A percentile compares a stretch with the other conserved stretches of the same genome.
phyloP scores from a whole-genome alignment of 2,329 filamentous ascomycete species.

The Paracorniculantispora psalliotae region DNA sequence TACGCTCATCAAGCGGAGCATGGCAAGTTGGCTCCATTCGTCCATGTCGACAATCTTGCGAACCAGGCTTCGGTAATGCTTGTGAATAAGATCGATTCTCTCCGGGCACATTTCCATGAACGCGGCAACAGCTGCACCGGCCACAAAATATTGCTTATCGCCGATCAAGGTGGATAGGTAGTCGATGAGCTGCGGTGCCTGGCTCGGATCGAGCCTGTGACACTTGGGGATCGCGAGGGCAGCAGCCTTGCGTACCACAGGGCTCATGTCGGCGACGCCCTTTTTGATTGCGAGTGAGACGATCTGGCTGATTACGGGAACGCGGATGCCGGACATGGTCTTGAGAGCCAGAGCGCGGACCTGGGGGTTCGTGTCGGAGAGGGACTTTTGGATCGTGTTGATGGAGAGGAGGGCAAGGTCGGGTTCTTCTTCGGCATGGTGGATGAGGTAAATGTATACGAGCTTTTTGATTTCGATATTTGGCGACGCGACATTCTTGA shows the following conservation, averaged over 20 bases:
- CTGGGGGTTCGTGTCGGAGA: slow-evolving; percentile 87
- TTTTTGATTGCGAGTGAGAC: slow-evolving; percentile 94
- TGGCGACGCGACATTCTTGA: slow-evolving; percentile 94
- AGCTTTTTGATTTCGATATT: slow-evolving; percentile 96
- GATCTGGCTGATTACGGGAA: slow-evolving; percentile 96
- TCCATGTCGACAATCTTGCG: slow-evolving; percentile 98
- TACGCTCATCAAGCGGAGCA: slow-evolving; percentile 71
- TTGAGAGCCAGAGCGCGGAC: slow-evolving; percentile 87
- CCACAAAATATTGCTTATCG: slow-evolving; percentile 95
- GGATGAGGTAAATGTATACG: slow-evolving; percentile 96
- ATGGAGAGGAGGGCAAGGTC: slow-evolving; percentile 94
- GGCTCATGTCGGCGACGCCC: slow-evolving; percentile 88
- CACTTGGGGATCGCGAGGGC: slow-evolving; percentile 95
- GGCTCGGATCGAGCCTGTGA: slow-evolving; percentile 82
- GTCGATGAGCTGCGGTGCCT: slow-evolving; percentile 77
- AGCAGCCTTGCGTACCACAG: slow-evolving; percentile 86
- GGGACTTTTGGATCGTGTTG: slow-evolving; percentile 97
- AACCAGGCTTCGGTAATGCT: slow-evolving; percentile 78
- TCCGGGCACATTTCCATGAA: slow-evolving; percentile 89
- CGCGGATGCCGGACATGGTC: slow-evolving; percentile 96
- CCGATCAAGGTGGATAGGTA: slow-evolving; percentile 73
- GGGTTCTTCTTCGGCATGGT: slow-evolving; percentile 93
- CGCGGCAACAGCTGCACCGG: slow-evolving; percentile 83
- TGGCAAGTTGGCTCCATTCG: slow-evolving; percentile 91
- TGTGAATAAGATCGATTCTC: slow-evolving; percentile 81